Evolutionary conservation across 768 basidiomycete genomes (phyloP).

Genomic region (Strobilomyces confusus): DNA sequence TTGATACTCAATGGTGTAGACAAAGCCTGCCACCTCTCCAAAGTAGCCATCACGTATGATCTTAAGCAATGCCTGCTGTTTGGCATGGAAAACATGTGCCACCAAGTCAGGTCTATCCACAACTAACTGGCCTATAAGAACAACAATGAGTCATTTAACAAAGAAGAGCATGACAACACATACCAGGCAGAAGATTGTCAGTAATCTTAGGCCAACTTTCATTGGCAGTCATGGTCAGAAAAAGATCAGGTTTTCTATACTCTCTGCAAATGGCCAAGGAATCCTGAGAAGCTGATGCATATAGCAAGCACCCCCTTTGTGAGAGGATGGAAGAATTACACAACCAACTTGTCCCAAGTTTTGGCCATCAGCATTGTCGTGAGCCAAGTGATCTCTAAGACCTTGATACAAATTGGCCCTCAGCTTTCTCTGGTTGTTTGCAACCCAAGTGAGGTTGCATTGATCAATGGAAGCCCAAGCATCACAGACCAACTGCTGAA

Average conservation of each 20-base stretch:
- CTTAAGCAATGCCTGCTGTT: background rate
- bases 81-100: background rate
- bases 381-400: constrained; percentile 27
- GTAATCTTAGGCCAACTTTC: constrained; percentile 46
- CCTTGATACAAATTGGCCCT: constrained; percentile 36
- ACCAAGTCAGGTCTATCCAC: constrained; percentile 50
- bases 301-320: constrained; percentile 38
- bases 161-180: too few relatives aligned
- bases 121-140: constrained; percentile 29
- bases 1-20: constrained; percentile 45
- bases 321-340: constrained; percentile 38
- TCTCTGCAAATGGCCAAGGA: constrained; percentile 41
- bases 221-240: constrained; percentile 53
- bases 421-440: constrained; percentile 32
- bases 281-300: constrained; percentile 46
- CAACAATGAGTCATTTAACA: background rate
- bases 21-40: constrained; percentile 33
- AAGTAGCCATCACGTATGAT: background rate
- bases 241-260: constrained; percentile 39
- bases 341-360: constrained; percentile 32
- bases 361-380: constrained; percentile 20
- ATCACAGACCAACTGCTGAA: constrained; percentile 46
- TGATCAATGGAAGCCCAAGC: constrained; percentile 44
- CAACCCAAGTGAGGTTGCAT: constrained; percentile 31
- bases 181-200: constrained; percentile 33